Evolutionary conservation across 2,329 filamentous ascomycete species (phyloP), one percentile per base, ranked within the genome.

Genomic region (Conoideocrella luteorostrata): DNA sequence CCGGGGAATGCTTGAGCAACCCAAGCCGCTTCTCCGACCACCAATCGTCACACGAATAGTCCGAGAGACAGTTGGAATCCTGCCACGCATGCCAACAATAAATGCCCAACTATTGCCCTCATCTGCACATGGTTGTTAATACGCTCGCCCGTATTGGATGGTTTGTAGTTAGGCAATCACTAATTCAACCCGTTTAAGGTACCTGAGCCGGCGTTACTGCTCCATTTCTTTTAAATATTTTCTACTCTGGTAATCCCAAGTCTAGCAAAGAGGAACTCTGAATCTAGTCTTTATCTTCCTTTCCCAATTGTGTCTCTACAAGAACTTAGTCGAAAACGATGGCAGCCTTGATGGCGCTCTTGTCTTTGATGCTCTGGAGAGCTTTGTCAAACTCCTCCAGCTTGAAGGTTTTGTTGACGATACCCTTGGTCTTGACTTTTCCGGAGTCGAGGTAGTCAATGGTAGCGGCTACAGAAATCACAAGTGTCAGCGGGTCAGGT

Each of bases 361-460:
- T 86, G 66, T 84, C 81, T 56, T 73, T 78, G 70, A 88, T 86
- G 45, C 77, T 74, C 61, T 86, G 78, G 51, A 88, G 66, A 48
- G 81, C 84, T 59, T 85, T 78, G 36, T 69, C 78, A 74, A 81
- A 87, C 59, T 87, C 74, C 57, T 88, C 82, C n/a, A 87, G 69
- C 65, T 74, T 81, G 68, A 81, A 88, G 5, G 72, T 77, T 69
- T 85, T 86, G 66, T 86, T 85, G 50, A 86, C 82, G 43, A 88
- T 85, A 4, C 83, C 82, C 41, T 74, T 67, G 40, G 84, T 74
- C 63, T 74, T 78, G 52, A 82, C 69, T 61, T 78, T 80, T 44
- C 77, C 75, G 15, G 68, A 72, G 55, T 80, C 74, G 23, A 79
- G 70, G 59, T 77, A 71, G 58, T 69, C 66, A 39, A 71, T 66